Base-by-base conservation (phyloP, 2,329 filamentous ascomycete species). In the Trichoderma sp. region DNA sequence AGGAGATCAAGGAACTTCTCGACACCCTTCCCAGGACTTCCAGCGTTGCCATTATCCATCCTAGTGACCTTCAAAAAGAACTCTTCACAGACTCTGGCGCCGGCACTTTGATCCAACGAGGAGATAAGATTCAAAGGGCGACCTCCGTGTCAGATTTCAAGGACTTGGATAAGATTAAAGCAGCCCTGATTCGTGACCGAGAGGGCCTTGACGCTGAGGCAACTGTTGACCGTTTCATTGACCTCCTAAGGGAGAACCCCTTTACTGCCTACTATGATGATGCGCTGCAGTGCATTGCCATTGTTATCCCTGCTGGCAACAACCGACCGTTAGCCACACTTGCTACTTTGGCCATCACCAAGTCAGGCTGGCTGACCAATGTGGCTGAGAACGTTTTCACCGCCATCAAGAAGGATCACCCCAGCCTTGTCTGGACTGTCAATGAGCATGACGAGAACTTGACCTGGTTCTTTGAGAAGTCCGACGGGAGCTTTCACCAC, bases 381-480 rank as follows among this genome's bases (percentile, higher is more conserved):
- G 91, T 98, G 39, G 93, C 95, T 34, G 96, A 98, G 81, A 98
- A 98, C 79, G 93, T 98, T 72, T 97, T 98, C 81, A 90, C 92
- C 74, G 92, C 93, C 74, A 93, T 98, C 81, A 97, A 95, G 87
- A 97, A 97, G 83, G 95, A 98, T 79, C 92, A 95, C 81, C 91
- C 94, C 70, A 94, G 92, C 83, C 87, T 98, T 75, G 92, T 94
- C 74, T 99, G 95, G 95, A 97, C 94, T n/a, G 95, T 98, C 73
- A 95, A 93, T 84, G 92, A 95, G 79, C 92, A 97, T 76, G 95
- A 98, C 77, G 95, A 98, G 87, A 98, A 98, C 81, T 86, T 98
- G 77, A 95, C 94, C 12, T 98, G 95, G 96, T 98, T 98, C 86
- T 97, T 97, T 76, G 95, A 97, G 83, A 97, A 97, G 87, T 92